Percentiles rank a stretch among this genome's conserved stretches.
phyloP scores from a whole-genome alignment of 208 protist species.

The Tritrichomonas musculus region DNA sequence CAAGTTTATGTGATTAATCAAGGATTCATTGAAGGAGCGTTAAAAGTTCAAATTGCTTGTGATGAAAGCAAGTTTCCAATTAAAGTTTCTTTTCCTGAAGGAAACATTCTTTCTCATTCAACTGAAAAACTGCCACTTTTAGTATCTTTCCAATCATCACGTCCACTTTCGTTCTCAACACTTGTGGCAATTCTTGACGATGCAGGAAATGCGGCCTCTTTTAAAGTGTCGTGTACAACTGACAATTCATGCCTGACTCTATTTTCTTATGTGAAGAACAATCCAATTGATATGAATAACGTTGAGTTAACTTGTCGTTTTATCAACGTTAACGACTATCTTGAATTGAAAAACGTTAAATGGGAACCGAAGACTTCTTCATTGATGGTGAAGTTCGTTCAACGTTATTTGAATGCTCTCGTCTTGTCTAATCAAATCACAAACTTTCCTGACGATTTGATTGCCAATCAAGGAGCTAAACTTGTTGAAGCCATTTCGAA shows the following conservation, averaged over 20 bases:
- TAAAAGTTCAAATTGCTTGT: background rate
- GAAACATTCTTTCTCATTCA: background rate
- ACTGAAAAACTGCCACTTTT: constrained; percentile 8
- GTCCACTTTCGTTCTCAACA: background rate
- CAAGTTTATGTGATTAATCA: constrained; percentile 5
- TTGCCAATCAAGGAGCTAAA: background rate
- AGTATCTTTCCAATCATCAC: background rate
- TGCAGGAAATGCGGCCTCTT: background rate
- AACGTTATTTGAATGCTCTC: background rate
- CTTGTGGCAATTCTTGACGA: background rate
- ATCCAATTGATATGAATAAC: background rate
- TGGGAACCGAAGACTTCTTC: background rate
- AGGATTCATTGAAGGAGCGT: background rate
- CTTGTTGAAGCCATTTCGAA: background rate
- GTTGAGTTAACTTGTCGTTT: background rate
- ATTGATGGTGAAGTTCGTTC: background rate
- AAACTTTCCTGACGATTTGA: constrained; percentile 3
- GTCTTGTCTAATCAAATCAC: background rate
- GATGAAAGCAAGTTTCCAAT: background rate
- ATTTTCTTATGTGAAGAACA: background rate
- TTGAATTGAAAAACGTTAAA: background rate
- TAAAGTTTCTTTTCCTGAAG: background rate
- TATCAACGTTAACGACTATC: background rate
- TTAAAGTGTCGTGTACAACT: background rate
- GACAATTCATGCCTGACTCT: background rate